Evolutionary conservation across 164 flowering plant species (phyloP).

Genomic region (Saururus chinensis): DNA sequence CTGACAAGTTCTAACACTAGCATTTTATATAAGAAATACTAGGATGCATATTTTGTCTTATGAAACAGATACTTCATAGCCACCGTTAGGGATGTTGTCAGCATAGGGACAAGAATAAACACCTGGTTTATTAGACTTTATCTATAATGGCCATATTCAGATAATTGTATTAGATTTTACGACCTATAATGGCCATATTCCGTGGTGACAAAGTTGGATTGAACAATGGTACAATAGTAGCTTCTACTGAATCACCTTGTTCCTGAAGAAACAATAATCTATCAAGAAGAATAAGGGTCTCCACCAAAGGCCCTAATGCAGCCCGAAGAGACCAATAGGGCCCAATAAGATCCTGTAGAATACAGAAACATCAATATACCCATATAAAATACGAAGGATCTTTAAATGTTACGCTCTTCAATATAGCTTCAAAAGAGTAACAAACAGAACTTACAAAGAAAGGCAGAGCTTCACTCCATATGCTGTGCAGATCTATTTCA

Average conservation of each 20-base stretch:
- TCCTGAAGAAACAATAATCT: constrained; percentile 81
- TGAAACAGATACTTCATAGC: too few relatives aligned
- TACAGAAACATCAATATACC: too few relatives aligned
- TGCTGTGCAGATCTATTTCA: constrained; percentile 26
- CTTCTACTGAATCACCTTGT: constrained; percentile 38
- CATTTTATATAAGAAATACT: too few relatives aligned
- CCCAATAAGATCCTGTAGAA: constrained; percentile 61
- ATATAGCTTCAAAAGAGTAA: background rate
- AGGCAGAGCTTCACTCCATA: constrained; percentile 60
- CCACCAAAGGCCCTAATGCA: constrained; percentile 71
- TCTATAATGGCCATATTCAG: too few relatives aligned
- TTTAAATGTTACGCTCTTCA: background rate
- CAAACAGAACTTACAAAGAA: constrained; percentile 37
- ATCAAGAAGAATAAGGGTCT: constrained; percentile 79
- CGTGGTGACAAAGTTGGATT: constrained; percentile 81
- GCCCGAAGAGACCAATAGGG: constrained; percentile 89
- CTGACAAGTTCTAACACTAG: too few relatives aligned
- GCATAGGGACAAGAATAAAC: too few relatives aligned
- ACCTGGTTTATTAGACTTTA: too few relatives aligned
- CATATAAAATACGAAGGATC: background rate
- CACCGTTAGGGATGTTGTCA: too few relatives aligned
- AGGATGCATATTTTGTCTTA: too few relatives aligned
- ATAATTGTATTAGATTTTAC: constrained; percentile 15
- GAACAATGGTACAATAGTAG: constrained; percentile 56
- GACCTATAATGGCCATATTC: constrained; percentile 72